Percentiles rank a stretch among this genome's conserved stretches.
Evolutionary conservation across 257 asterid species (phyloP).

Genomic region (Verbena officinalis): DNA sequence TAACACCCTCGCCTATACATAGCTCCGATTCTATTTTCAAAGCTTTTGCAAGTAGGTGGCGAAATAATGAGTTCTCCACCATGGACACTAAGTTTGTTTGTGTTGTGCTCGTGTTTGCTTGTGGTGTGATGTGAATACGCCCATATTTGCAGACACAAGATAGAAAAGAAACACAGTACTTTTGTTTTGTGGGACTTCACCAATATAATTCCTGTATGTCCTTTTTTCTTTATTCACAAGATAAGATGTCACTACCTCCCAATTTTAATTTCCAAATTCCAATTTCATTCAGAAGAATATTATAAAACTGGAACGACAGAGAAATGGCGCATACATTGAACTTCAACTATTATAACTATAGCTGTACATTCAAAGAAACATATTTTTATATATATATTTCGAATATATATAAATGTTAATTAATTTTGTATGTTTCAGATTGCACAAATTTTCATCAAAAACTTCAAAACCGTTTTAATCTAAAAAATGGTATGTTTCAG

Average conservation of each 20-base stretch:
- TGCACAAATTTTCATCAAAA: too few species aligned
- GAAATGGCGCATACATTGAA: background rate
- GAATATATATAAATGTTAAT: too few species aligned
- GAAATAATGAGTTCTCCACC: conserved; percentile 23
- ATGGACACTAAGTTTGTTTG: background rate
- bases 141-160: background rate
- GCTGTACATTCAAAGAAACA: too few species aligned
- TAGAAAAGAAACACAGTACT: conserved; percentile 8
- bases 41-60: background rate
- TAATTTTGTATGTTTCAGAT: too few species aligned
- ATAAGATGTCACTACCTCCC: conserved; percentile 33
- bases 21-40: too few species aligned
- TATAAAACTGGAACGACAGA: conserved; percentile 23
- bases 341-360: too few species aligned
- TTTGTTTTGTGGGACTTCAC: conserved; percentile 36
- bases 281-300: conserved; percentile 8
- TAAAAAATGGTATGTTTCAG: too few species aligned
- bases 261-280: background rate
- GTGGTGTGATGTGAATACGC: conserved; percentile 15
- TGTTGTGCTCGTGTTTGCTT: background rate
- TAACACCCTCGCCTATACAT: too few species aligned
- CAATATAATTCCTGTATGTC: background rate
- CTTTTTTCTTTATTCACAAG: conserved; percentile 28
- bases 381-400: too few species aligned
- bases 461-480: too few species aligned